Conservation (phyloP, 23 red algal species). For the Gracilariopsis chorda region DNA sequence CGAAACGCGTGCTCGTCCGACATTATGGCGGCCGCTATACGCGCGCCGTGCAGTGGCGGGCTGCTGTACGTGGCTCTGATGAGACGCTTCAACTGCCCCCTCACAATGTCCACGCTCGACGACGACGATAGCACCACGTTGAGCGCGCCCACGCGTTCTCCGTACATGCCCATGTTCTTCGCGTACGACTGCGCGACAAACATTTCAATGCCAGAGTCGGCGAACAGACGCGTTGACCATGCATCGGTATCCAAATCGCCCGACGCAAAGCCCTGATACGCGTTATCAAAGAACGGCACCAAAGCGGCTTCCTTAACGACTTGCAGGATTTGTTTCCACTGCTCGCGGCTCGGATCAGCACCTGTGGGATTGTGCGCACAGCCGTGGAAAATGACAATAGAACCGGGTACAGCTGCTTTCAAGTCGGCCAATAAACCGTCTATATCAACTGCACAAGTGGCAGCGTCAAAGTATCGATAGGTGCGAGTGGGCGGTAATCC, state of each 20-base stretch:
- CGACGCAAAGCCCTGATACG: constrained; percentile 97
- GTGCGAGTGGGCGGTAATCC: constrained; percentile 34
- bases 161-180: constrained; percentile 99
- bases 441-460: constrained; percentile 76
- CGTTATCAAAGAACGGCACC: constrained; percentile 94
- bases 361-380: constrained; percentile 99
- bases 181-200: constrained; percentile 88
- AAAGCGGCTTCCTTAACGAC: constrained; percentile 33
- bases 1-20: constrained; percentile 61
- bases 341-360: constrained; percentile 63
- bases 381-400: constrained; percentile 92
- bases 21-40: constrained; percentile 75
- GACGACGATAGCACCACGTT: constrained; percentile 51
- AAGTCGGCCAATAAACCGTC: constrained; percentile 77
- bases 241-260: constrained; percentile 76
- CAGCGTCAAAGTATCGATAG: constrained; percentile 85
- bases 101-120: neutral
- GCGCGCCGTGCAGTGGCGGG: constrained; percentile 85
- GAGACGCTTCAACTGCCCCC: constrained; percentile 77
- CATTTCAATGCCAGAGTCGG: constrained; percentile 83
- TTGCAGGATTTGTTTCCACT: constrained; percentile 74
- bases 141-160: constrained; percentile 86
- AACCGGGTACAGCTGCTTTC: constrained; percentile 39
- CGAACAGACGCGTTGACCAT: constrained; percentile 71
- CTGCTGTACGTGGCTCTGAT: constrained; percentile 89